These are phyloP conservation scores for Basidiobolus meristosporus DNA, from an alignment of 371 early-diverging fungal genomes.

Conservation along the genomic window DNA sequence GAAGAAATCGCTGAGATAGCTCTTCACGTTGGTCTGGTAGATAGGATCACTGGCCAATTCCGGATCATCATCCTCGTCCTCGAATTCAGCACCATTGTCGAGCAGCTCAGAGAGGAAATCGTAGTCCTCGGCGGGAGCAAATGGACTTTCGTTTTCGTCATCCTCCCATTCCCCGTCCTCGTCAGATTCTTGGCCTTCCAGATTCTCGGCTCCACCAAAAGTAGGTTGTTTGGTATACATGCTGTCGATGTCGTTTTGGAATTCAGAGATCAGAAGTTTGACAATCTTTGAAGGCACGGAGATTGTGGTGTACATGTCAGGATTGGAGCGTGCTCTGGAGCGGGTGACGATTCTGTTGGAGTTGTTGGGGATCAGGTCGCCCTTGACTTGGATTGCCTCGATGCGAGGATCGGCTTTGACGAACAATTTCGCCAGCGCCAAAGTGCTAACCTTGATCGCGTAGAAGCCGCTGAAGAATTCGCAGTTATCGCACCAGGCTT, in stretches of 20 bases:
- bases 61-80: slow-evolving; percentile 50
- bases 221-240: slow-evolving; percentile 1
- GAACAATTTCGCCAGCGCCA: slow-evolving; percentile 58
- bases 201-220: slow-evolving; percentile 7
- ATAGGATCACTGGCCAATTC: slow-evolving; percentile 50
- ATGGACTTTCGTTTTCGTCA: slow-evolving; percentile 17
- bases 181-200: slow-evolving; percentile 17
- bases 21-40: slow-evolving; percentile 38
- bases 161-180: slow-evolving; percentile 41
- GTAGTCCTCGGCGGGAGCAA: slow-evolving; percentile 19
- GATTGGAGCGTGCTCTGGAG: slow-evolving; percentile 24
- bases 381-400: slow-evolving; percentile 44
- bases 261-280: slow-evolving; percentile 55
- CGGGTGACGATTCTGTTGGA: slow-evolving; percentile 29
- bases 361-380: slow-evolving; percentile 49
- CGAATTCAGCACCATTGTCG: slow-evolving; percentile 21
- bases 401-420: slow-evolving; percentile 42
- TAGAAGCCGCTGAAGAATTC: slow-evolving; percentile 55
- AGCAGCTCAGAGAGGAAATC: slow-evolving; percentile 19
- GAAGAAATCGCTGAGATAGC: slow-evolving; percentile 49
- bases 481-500: slow-evolving; percentile 57
- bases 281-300: slow-evolving; percentile 66
- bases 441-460: slow-evolving; percentile 53
- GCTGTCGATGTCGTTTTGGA: slow-evolving; percentile 16
- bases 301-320: slow-evolving; percentile 57